Percentiles rank a stretch among this genome's conserved stretches.
Evolutionary conservation across 2,329 filamentous ascomycete species (phyloP).

Genomic region (Colletotrichum ledebouriae): DNA sequence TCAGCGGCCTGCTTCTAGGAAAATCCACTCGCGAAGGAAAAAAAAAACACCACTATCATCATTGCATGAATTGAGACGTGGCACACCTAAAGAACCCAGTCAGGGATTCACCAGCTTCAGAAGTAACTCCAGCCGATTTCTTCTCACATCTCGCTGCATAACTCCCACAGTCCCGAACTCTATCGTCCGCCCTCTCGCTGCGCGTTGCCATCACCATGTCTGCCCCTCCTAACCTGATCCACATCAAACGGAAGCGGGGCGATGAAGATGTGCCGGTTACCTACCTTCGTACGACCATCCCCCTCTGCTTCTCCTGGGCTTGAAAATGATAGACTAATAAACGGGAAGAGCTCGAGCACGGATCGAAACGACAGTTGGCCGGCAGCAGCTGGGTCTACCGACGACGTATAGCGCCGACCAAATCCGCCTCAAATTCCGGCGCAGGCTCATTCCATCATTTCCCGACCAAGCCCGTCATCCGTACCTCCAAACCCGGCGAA

Average conservation of each 20-base stretch:
- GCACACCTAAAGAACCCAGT: conserved; percentile 2
- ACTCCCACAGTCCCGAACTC: conserved; percentile 2
- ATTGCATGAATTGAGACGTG: conserved; percentile 28
- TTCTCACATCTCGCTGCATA: background rate
- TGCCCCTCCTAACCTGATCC: conserved; percentile 69
- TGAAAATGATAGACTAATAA: conserved; percentile 7
- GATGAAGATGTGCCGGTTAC: conserved; percentile 66
- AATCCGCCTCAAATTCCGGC: conserved; percentile 46
- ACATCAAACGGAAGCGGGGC: conserved; percentile 72
- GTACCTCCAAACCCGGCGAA: conserved; percentile 59
- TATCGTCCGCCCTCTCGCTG: background rate
- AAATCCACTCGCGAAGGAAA: conserved; percentile 28
- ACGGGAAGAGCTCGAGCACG: conserved; percentile 63
- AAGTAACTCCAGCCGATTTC: background rate
- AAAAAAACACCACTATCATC: conserved; percentile 9
- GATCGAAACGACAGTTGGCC: conserved; percentile 66
- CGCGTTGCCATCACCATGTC: conserved; percentile 58
- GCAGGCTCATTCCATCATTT: conserved; percentile 29
- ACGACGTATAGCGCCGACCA: conserved; percentile 57
- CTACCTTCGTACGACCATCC: conserved; percentile 62
- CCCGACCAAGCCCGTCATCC: conserved; percentile 60
- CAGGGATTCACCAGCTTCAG: conserved; percentile 8
- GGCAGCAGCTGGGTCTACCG: conserved; percentile 69
- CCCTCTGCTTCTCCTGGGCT: conserved; percentile 13
- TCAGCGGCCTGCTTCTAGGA: conserved; percentile 27